Evolutionary conservation across 2,329 filamentous ascomycete species (phyloP).

Genomic region (Colletotrichum sp.): DNA sequence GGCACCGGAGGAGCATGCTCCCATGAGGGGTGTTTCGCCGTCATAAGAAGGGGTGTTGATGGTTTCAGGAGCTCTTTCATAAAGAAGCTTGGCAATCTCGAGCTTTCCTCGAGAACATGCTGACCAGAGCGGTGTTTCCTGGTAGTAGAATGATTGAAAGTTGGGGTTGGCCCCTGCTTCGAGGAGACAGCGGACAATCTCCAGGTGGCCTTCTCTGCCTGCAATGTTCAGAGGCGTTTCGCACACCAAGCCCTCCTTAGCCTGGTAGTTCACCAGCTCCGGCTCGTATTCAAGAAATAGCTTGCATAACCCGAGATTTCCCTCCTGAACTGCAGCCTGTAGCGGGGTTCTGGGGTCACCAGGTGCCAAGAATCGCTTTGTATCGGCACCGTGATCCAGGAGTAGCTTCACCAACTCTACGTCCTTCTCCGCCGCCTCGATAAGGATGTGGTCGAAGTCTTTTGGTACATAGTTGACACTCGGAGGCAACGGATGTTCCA

Average conservation of each 20-base stretch:
- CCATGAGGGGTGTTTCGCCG: slow-evolving; percentile 22
- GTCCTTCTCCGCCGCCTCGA: background rate
- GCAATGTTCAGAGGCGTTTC: slow-evolving; percentile 24
- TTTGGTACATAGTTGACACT: slow-evolving; percentile 19
- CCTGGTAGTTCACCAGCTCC: slow-evolving; percentile 22
- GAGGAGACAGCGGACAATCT: slow-evolving; percentile 22
- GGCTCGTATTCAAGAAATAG: slow-evolving; percentile 25
- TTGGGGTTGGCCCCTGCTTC: slow-evolving; percentile 23
- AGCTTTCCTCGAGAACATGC: slow-evolving; percentile 18
- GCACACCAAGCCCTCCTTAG: slow-evolving; percentile 7
- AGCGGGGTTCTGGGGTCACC: slow-evolving; percentile 14
- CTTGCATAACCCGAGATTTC: slow-evolving; percentile 19
- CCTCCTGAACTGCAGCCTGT: slow-evolving; percentile 20
- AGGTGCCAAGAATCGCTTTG: slow-evolving; percentile 5
- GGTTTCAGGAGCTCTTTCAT: slow-evolving; percentile 23
- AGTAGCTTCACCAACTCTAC: slow-evolving; percentile 22
- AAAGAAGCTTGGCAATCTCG: slow-evolving; percentile 22
- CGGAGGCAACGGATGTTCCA: slow-evolving; percentile 21
- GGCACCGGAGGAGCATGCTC: slow-evolving; percentile 18
- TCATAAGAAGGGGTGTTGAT: slow-evolving; percentile 13
- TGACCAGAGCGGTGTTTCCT: slow-evolving; percentile 23
- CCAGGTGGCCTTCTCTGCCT: slow-evolving; percentile 2
- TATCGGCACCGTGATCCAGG: slow-evolving; percentile 25
- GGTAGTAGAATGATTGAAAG: slow-evolving; percentile 1
- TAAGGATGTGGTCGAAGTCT: slow-evolving; percentile 6